Percentiles rank a stretch among this genome's conserved stretches.
phyloP scores from a whole-genome alignment of 208 protist genomes.

The Acanthamoeba royreba region DNA sequence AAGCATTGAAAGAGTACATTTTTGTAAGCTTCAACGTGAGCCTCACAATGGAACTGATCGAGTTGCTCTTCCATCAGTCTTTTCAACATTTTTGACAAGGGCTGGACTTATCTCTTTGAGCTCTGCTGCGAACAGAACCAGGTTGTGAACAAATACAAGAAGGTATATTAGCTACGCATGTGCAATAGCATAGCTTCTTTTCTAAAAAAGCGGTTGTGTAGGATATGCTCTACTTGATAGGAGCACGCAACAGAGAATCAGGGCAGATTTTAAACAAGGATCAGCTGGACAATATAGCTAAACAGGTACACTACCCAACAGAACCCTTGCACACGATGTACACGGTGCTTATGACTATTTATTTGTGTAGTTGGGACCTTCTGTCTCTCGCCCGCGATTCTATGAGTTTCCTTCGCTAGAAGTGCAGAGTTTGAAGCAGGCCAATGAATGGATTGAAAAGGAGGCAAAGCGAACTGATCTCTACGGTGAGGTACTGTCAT shows the following conservation, averaged over 20 bases:
- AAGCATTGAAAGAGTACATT: background rate
- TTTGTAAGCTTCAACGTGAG: background rate
- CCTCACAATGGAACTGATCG: too few relatives aligned
- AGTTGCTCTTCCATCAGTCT: too few relatives aligned
- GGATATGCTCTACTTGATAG: conserved; percentile 4
- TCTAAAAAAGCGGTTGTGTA: too few relatives aligned
- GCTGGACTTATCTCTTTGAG: conserved; percentile 16
- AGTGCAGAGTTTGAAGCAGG: background rate
- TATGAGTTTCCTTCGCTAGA: background rate
- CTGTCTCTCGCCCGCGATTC: background rate
- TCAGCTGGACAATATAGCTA: background rate
- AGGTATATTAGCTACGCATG: too few relatives aligned
- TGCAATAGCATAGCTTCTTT: background rate
- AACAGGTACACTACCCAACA: too few relatives aligned
- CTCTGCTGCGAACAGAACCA: conserved; percentile 27
- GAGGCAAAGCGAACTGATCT: conserved; percentile 37
- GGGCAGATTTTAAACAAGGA: background rate
- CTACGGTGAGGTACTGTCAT: background rate
- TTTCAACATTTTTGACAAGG: background rate
- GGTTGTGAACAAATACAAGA: conserved; percentile 20
- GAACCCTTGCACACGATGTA: too few relatives aligned
- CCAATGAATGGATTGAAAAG: background rate
- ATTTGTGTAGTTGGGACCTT: background rate
- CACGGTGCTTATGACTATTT: too few relatives aligned
- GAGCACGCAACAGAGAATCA: background rate